phyloP scores from a whole-genome alignment of 1,284 basidiomycete genomes.

The Ganoderma lingzhi region DNA sequence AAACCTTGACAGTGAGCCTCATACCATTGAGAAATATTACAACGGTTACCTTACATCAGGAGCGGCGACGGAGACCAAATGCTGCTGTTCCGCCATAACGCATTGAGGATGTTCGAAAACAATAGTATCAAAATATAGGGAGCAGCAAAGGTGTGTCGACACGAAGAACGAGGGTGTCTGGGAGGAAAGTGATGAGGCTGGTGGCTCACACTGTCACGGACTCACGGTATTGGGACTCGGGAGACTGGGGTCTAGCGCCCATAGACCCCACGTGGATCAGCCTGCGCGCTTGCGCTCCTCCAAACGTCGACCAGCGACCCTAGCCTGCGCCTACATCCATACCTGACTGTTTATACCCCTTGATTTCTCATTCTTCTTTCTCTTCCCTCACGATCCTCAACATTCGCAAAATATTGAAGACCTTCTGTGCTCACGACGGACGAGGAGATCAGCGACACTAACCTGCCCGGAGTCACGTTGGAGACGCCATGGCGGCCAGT shows the following conservation, averaged over 20 bases:
- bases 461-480: background rate
- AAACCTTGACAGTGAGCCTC: background rate
- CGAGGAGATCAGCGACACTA: background rate
- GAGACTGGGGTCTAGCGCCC: background rate
- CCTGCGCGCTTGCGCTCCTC: background rate
- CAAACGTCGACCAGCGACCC: background rate
- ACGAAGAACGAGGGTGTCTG: background rate
- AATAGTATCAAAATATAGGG: background rate
- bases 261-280: background rate
- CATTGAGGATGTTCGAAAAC: background rate
- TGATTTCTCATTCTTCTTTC: background rate
- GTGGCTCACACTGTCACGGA: too few species aligned
- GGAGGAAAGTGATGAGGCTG: background rate
- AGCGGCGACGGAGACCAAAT: background rate
- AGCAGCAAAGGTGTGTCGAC: background rate
- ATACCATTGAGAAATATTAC: background rate
- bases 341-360: background rate
- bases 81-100: background rate
- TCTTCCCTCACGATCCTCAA: background rate
- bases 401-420: background rate
- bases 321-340: background rate
- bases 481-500: conserved; percentile 24
- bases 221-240: too few species aligned
- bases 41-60: conserved; percentile 7
- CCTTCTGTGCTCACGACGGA: background rate